Conservation (phyloP, 495 filamentous ascomycete species). For the Aspergillus baeticus region DNA sequence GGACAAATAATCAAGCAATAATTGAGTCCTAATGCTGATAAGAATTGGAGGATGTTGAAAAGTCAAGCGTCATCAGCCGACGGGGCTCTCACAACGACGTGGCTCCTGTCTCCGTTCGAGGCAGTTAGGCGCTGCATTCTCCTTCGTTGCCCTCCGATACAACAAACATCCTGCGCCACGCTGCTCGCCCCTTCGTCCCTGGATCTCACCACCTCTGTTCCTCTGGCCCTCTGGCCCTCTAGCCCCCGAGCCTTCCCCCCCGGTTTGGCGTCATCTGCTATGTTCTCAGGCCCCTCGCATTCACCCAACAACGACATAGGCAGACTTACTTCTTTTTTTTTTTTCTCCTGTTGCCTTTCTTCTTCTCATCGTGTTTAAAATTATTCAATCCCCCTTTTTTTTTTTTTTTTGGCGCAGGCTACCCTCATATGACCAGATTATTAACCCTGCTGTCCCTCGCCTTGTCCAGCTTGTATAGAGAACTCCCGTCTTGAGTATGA, state of each 20-base stretch:
- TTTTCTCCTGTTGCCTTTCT: neutral
- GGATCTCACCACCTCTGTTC: constrained; percentile 6
- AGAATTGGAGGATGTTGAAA: too few relatives aligned
- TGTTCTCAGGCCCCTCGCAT: constrained; percentile 22
- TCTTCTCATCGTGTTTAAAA: too few relatives aligned
- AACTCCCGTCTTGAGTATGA: constrained; percentile 1
- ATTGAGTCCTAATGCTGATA: too few relatives aligned
- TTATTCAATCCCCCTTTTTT: constrained; percentile 3
- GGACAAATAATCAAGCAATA: too few relatives aligned
- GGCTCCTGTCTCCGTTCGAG: constrained; percentile 12
- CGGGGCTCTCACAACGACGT: constrained; percentile 6
- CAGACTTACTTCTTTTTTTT: constrained; percentile 5
- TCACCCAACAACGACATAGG: neutral
- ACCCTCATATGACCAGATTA: constrained; percentile 16
- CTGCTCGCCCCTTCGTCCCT: constrained; percentile 4
- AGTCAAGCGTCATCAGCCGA: too few relatives aligned
- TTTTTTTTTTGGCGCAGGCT: constrained; percentile 1
- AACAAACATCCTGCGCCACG: constrained; percentile 16
- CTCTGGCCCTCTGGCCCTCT: neutral
- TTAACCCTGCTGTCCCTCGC: constrained; percentile 11
- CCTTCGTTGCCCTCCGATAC: constrained; percentile 20
- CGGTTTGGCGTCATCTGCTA: constrained; percentile 23
- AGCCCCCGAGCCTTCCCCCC: neutral
- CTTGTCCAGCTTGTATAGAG: neutral
- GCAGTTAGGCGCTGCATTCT: constrained; percentile 9